Conservation (phyloP, 352 stramenopile species). For the Pythium rishiriense region DNA sequence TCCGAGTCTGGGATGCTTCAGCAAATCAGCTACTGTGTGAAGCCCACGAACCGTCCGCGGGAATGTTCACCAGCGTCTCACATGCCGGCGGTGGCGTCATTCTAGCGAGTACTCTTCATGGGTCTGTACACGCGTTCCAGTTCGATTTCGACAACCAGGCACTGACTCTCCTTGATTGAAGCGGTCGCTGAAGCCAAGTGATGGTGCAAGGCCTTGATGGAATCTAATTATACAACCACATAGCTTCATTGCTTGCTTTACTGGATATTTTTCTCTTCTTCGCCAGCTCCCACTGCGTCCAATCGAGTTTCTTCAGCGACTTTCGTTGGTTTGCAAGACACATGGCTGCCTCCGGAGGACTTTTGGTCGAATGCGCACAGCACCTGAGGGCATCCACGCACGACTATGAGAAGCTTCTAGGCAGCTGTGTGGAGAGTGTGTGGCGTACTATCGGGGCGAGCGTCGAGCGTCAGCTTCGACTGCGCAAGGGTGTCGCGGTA, state of each 20-base stretch:
- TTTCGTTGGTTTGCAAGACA: too few species aligned
- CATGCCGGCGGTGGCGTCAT: constrained; percentile 33
- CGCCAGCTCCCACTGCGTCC: too few species aligned
- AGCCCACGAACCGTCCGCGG: constrained; percentile 38
- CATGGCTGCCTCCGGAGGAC: constrained; percentile 4
- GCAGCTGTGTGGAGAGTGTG: constrained; percentile 38
- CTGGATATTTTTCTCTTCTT: too few species aligned
- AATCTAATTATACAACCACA: too few species aligned
- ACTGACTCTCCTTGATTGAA: constrained; percentile 9
- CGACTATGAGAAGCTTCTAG: constrained; percentile 66
- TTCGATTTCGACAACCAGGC: constrained; percentile 28
- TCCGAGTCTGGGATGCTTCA: constrained; percentile 68
- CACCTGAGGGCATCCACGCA: constrained; percentile 46
- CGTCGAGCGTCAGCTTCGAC: constrained; percentile 43
- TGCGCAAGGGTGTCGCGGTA: constrained; percentile 41
- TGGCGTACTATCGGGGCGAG: constrained; percentile 43
- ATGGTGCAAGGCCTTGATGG: too few species aligned
- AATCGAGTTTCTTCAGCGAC: too few species aligned
- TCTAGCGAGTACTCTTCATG: constrained; percentile 61
- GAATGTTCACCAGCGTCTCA: constrained; percentile 72
- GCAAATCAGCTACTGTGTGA: constrained; percentile 37
- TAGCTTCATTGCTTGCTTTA: too few species aligned
- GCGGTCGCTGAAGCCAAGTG: too few species aligned
- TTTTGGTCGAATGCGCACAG: constrained; percentile 51
- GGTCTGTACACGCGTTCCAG: constrained; percentile 44